These are phyloP conservation scores for Thelonectria olida DNA, from an alignment of 2,329 filamentous ascomycete species.

Conservation along the genomic window DNA sequence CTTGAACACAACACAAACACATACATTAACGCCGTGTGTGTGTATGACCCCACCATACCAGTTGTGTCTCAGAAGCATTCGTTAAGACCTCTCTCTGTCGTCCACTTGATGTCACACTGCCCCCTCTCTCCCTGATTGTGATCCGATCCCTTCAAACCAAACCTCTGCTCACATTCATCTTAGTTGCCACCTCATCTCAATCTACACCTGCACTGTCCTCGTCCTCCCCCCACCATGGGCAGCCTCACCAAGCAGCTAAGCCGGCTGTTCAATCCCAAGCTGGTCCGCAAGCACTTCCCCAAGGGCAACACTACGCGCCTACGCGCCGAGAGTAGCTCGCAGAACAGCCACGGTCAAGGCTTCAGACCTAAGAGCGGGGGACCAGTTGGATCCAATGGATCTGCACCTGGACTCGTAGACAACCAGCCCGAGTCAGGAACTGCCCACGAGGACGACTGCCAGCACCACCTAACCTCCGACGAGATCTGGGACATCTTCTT, in stretches of 20 bases:
- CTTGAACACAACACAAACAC: slow-evolving; percentile 10
- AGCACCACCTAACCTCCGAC: slow-evolving; percentile 57
- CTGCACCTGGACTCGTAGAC: slow-evolving; percentile 60
- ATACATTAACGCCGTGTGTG: slow-evolving; percentile 32
- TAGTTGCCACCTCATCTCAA: slow-evolving; percentile 36
- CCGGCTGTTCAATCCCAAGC: slow-evolving; percentile 49
- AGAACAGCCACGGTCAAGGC: too few species aligned
- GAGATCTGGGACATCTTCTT: slow-evolving; percentile 63
- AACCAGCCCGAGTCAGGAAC: slow-evolving; percentile 60
- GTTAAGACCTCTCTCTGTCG: slow-evolving; percentile 31
- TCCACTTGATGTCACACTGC: slow-evolving; percentile 43
- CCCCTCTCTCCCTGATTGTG: slow-evolving; percentile 37
- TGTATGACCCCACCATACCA: slow-evolving; percentile 37
- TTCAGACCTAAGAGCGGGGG: slow-evolving; percentile 39
- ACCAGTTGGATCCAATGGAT: slow-evolving; percentile 57
- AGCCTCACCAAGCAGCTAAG: slow-evolving; percentile 38
- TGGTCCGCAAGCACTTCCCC: slow-evolving; percentile 51
- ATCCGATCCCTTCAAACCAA: slow-evolving; percentile 19
- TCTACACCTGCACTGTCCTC: slow-evolving; percentile 18
- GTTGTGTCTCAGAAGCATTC: slow-evolving; percentile 36
- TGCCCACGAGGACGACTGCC: slow-evolving; percentile 61
- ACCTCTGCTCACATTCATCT: slow-evolving; percentile 26
- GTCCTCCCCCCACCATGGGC: slow-evolving; percentile 42
- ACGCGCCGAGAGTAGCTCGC: slow-evolving; percentile 37
- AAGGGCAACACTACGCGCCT: slow-evolving; percentile 54